phyloP scores from a whole-genome alignment of 2,329 filamentous ascomycete species.

The Botryotinia convoluta region DNA sequence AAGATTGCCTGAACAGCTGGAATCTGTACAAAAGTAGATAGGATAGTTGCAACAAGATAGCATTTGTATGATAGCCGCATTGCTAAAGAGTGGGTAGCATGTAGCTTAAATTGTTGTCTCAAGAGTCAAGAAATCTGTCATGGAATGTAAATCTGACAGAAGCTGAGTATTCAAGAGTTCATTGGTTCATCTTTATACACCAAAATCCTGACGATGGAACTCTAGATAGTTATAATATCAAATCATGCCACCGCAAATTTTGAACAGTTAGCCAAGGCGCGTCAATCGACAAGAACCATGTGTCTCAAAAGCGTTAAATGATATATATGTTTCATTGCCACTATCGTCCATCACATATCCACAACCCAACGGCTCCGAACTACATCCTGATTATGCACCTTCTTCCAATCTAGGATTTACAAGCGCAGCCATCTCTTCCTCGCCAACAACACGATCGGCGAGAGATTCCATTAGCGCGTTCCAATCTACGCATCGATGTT shows the following conservation, averaged over 20 bases:
- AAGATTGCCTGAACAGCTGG: background rate
- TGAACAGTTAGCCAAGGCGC: background rate
- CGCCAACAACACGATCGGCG: background rate
- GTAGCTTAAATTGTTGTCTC: background rate
- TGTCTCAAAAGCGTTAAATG: background rate
- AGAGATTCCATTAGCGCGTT: background rate
- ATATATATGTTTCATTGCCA: background rate
- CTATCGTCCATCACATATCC: background rate
- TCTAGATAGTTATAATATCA: background rate
- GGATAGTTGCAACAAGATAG: background rate
- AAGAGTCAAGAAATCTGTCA: background rate
- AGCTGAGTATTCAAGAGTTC: background rate
- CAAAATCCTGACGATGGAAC: background rate
- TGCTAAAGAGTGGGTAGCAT: background rate
- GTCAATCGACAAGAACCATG: background rate
- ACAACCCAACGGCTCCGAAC: background rate
- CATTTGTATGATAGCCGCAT: background rate
- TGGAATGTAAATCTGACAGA: background rate
- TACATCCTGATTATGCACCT: background rate
- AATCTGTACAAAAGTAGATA: background rate
- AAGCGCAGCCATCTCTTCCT: constrained; percentile 14
- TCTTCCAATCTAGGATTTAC: background rate
- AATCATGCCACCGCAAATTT: background rate
- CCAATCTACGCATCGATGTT: constrained; percentile 12
- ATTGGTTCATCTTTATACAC: no score